Evolutionary conservation across 441 rosid species (phyloP), one percentile per base, ranked within the genome.

Genomic region (Populus hybrid): DNA sequence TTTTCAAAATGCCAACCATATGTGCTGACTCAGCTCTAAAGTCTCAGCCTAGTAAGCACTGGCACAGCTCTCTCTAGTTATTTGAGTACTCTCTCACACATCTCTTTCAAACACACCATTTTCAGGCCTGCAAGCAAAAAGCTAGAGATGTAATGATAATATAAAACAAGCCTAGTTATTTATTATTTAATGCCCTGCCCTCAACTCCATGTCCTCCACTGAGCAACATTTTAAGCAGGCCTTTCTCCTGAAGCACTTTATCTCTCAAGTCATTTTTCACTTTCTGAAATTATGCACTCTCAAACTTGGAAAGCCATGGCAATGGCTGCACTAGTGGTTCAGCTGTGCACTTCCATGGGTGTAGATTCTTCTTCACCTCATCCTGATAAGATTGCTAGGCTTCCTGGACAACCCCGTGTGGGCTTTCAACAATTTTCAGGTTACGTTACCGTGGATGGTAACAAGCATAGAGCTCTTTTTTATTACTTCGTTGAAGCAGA

Each of bases 401-500:
- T 95, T 73, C 98, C 99, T 66, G 97, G 97, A 73, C 99, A 95
- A 84, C 99, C 98, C 70, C 86, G 20, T 68, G 97, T 91, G 76
- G 89, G 84, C 36, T 96, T 93, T 80, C 87, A 89, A 28, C 98
- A 93, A 61, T 94, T 90, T 82, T 90, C 99, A 0, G 98, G 99
- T 42, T 96, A 94, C 81, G 95, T 96, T 72, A 85, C 90, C 57
- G 91, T 96, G 70, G 95, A 94, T 74, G 88, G 80, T 26, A 87
- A 77, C 81, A 88, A 87, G 77, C 91, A 91, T 80, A 93, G 87
- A 78, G 91, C 94, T 77, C 87, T 96, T 83, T 96, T 96, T 81
- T 96, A 96, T 88, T 96, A 94, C 92, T 93, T 96, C 11, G 94
- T 89, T 46, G 99, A 96, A 82, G 98, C 99, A 50, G 95, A 91